Conservation (phyloP, 2,329 filamentous ascomycete genomes). For the Pseudomassariella vexata region DNA sequence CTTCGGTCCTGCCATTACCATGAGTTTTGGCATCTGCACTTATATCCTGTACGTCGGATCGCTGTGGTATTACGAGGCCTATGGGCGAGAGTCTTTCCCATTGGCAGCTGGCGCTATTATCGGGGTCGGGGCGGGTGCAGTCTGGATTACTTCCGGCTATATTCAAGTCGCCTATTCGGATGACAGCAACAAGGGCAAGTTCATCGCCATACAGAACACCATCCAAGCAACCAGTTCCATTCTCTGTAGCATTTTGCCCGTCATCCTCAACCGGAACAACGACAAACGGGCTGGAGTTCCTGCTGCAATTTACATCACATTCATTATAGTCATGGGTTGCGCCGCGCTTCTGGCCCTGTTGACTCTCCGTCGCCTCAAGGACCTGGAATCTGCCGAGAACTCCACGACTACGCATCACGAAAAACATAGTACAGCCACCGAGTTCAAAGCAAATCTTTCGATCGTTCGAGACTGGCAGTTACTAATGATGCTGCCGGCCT, state of each 20-base stretch:
- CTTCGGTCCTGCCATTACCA: conserved; percentile 16
- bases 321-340: conserved; percentile 16
- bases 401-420: conserved; percentile 15
- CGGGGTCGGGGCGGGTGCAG: conserved; percentile 21
- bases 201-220: conserved; percentile 21
- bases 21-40: conserved; percentile 14
- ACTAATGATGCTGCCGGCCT: conserved; percentile 17
- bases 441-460: conserved; percentile 19
- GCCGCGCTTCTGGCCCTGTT: conserved; percentile 7
- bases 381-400: conserved; percentile 16
- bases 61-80: conserved; percentile 21
- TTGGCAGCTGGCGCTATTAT: conserved; percentile 18
- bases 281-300: conserved; percentile 9
- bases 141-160: conserved; percentile 24
- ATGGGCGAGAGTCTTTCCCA: conserved; percentile 16
- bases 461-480: conserved; percentile 16
- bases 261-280: conserved; percentile 19
- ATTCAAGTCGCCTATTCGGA: conserved; percentile 26
- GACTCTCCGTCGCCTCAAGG: conserved; percentile 14
- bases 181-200: conserved; percentile 23
- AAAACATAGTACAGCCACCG: conserved; percentile 14
- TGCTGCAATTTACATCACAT: conserved; percentile 17
- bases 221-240: conserved; percentile 21
- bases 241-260: conserved; percentile 19
- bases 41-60: conserved; percentile 21